These are phyloP conservation scores for Polysphondylium violaceum DNA, from an alignment of 78 protist genomes.

Conservation along the genomic window DNA sequence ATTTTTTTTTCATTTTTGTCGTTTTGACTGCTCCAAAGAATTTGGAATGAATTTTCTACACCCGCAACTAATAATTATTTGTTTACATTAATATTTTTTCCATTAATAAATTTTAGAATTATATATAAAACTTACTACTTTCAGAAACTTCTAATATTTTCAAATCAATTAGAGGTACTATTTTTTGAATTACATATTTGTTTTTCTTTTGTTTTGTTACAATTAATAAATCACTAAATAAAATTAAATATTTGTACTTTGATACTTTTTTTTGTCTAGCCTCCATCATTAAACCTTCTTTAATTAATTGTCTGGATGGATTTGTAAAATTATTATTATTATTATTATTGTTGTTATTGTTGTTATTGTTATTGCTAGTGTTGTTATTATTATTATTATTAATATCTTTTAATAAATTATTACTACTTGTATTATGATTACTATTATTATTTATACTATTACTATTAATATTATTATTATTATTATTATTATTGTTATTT, in stretches of 20 bases:
- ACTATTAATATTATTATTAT: background rate
- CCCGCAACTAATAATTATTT: too few relatives aligned
- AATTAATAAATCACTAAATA: slow-evolving; percentile 39
- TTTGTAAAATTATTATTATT: too few relatives aligned
- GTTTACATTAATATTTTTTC: too few relatives aligned
- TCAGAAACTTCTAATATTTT: slow-evolving; percentile 16
- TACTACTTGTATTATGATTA: background rate
- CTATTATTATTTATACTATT: background rate
- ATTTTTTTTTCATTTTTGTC: slow-evolving; percentile 37
- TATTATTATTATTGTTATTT: background rate
- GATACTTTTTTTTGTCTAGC: slow-evolving; percentile 31
- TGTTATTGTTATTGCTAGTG: background rate
- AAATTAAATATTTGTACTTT: slow-evolving; percentile 29
- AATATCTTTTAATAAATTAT: background rate
- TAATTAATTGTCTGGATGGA: background rate
- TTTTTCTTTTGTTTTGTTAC: slow-evolving; percentile 63
- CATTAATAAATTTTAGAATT: too few relatives aligned
- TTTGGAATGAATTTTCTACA: slow-evolving; percentile 30
- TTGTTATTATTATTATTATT: background rate
- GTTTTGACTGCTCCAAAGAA: slow-evolving; percentile 46
- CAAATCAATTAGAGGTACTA: slow-evolving; percentile 39
- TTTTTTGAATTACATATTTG: slow-evolving; percentile 22
- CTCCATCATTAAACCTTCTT: slow-evolving; percentile 72
- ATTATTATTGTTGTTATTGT: background rate
- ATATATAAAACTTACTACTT: background rate